Percentiles rank a stretch among this genome's conserved stretches.
phyloP scores from a whole-genome alignment of 1,284 basidiomycete species.

The Cryptococcus deneoformans region DNA sequence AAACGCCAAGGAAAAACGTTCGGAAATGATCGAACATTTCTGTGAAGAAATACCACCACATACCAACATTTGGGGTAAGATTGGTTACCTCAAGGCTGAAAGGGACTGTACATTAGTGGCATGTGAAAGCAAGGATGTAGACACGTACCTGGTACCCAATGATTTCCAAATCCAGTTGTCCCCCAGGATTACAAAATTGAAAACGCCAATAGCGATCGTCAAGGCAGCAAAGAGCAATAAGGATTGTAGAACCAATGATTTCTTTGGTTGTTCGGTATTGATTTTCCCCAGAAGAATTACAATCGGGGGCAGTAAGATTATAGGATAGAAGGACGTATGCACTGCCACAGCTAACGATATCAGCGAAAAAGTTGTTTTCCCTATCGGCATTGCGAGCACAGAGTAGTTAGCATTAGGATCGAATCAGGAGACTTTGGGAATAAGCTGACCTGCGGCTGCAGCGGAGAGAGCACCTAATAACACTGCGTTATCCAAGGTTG shows the following conservation, averaged over 20 bases:
- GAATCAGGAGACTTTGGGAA: background rate
- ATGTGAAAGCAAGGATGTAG: too few relatives aligned
- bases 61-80: conserved; percentile 86
- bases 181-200: conserved; percentile 13
- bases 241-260: background rate
- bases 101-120: too few relatives aligned
- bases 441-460: conserved; percentile 61
- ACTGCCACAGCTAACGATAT: conserved; percentile 65
- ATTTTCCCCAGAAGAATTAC: conserved; percentile 57
- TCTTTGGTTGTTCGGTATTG: too few relatives aligned
- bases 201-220: background rate
- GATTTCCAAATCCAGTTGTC: conserved; percentile 66
- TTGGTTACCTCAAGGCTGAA: conserved; percentile 36
- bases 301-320: conserved; percentile 66
- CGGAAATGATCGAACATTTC: conserved; percentile 99
- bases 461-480: conserved; percentile 67
- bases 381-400: conserved; percentile 46
- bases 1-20: conserved; percentile 93
- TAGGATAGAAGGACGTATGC: conserved; percentile 68
- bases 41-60: conserved; percentile 99
- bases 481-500: conserved; percentile 71
- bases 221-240: too few relatives aligned
- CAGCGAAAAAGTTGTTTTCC: conserved; percentile 57
- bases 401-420: background rate
- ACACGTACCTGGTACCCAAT: conserved; percentile 76